A percentile compares a stretch with the other conserved stretches of the same genome.
Evolutionary conservation across 208 protist genomes (phyloP).

Genomic region (Tritrichomonas musculus): DNA sequence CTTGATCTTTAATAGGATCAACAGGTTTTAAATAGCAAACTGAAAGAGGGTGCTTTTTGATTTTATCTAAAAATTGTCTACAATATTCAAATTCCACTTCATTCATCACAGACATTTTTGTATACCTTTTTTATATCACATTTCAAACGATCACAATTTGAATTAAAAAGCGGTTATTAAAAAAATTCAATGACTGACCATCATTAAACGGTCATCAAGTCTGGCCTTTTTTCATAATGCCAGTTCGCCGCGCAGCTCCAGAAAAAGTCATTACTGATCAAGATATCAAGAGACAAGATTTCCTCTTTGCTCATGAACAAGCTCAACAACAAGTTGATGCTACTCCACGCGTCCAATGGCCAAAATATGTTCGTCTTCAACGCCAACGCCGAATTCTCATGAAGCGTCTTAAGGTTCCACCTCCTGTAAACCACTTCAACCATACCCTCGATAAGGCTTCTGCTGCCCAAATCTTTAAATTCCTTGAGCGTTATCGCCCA

Average conservation of each 20-base stretch:
- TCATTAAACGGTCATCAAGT: too few relatives aligned
- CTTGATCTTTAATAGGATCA: background rate
- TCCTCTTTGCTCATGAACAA: background rate
- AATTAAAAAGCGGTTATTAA: too few relatives aligned
- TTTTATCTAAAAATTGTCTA: background rate
- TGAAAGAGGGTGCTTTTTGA: background rate
- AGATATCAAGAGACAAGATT: background rate
- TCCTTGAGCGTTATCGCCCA: slow-evolving; percentile 75
- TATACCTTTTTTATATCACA: too few relatives aligned
- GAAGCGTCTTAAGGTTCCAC: slow-evolving; percentile 90
- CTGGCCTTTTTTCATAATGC: background rate
- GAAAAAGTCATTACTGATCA: background rate
- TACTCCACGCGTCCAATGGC: slow-evolving; percentile 61
- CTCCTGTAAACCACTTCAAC: slow-evolving; percentile 79
- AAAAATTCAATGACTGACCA: too few relatives aligned
- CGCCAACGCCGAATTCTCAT: slow-evolving; percentile 89
- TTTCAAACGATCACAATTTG: too few relatives aligned
- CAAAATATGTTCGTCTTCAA: slow-evolving; percentile 94
- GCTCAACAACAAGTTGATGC: background rate
- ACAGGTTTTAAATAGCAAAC: background rate
- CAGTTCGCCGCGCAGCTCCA: background rate
- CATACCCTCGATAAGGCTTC: slow-evolving; percentile 60
- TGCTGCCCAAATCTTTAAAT: slow-evolving; percentile 63
- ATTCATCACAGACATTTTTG: background rate
- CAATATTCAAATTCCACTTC: background rate